Conservation (phyloP, 495 filamentous ascomycete genomes). For the Penicillium simplicissimum region DNA sequence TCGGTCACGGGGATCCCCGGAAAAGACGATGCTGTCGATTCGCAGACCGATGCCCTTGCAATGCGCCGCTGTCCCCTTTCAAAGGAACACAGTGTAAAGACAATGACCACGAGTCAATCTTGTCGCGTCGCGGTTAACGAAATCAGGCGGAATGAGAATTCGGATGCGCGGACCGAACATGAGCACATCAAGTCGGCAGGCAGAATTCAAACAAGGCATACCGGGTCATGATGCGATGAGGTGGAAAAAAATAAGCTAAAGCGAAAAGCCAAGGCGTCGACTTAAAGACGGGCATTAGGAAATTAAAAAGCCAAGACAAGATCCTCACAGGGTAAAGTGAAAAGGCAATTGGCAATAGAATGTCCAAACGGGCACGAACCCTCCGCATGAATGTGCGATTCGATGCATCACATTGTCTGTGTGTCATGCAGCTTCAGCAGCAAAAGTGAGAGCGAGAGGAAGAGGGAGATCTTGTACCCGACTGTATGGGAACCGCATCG, state of each 20-base stretch:
- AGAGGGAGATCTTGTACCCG: neutral
- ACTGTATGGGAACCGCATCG: neutral
- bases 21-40: neutral
- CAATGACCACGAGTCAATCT: neutral
- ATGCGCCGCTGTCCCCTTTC: neutral
- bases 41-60: neutral
- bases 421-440: conserved; percentile 13
- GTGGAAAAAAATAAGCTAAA: neutral
- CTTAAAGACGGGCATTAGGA: neutral
- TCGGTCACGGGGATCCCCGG: neutral
- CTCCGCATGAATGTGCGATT: conserved; percentile 3
- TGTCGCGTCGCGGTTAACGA: neutral
- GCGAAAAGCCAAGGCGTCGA: neutral
- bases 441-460: neutral
- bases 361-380: conserved; percentile 11
- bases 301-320: neutral
- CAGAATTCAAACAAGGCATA: conserved; percentile 9
- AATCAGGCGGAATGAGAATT: neutral
- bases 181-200: conserved; percentile 16
- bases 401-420: conserved; percentile 22
- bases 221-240: conserved; percentile 20
- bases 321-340: neutral
- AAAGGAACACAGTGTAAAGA: neutral
- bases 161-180: neutral
- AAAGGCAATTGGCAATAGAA: neutral